A percentile compares a stretch with the other conserved stretches of the same genome.
Conservation (phyloP, 139 green algal species). For the Limnomonas spitsbergensis region DNA sequence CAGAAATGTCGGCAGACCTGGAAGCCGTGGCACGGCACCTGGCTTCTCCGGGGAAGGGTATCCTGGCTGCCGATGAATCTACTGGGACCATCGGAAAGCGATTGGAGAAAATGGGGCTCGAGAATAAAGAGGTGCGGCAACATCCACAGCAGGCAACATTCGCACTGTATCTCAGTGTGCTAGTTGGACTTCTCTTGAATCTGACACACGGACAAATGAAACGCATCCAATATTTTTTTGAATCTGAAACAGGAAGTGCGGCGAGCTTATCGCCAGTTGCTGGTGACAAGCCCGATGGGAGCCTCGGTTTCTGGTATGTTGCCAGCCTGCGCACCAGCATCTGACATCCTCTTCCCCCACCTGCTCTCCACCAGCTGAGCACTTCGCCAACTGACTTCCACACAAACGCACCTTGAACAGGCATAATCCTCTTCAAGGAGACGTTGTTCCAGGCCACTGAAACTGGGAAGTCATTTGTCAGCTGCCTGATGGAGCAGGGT, state of each 20-base stretch:
- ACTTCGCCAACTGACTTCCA: no score
- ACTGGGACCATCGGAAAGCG: conserved; percentile 82
- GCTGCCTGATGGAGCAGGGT: conserved; percentile 57
- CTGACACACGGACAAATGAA: no score
- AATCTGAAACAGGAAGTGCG: conserved; percentile 40
- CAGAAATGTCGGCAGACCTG: no score
- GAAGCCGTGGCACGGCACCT: neutral
- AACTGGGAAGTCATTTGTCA: conserved; percentile 67
- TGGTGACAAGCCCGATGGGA: conserved; percentile 61
- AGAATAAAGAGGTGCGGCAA: conserved; percentile 55
- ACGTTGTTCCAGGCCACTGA: conserved; percentile 70
- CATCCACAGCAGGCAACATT: neutral
- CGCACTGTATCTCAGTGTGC: neutral
- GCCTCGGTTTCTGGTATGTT: conserved; percentile 53
- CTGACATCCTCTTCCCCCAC: no score
- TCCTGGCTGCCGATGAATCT: conserved; percentile 79
- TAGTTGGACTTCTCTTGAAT: no score
- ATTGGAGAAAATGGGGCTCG: conserved; percentile 66
- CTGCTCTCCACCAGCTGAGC: no score
- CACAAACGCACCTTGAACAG: no score
- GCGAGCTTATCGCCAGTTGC: conserved; percentile 64
- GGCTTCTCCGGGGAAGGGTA: conserved; percentile 56
- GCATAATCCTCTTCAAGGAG: conserved; percentile 92
- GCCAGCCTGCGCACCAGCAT: no score
- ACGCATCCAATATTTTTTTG: no score